These are phyloP conservation scores for Xylariaceae sp. DNA, from an alignment of 2,329 filamentous ascomycete species.

Conservation along the genomic window DNA sequence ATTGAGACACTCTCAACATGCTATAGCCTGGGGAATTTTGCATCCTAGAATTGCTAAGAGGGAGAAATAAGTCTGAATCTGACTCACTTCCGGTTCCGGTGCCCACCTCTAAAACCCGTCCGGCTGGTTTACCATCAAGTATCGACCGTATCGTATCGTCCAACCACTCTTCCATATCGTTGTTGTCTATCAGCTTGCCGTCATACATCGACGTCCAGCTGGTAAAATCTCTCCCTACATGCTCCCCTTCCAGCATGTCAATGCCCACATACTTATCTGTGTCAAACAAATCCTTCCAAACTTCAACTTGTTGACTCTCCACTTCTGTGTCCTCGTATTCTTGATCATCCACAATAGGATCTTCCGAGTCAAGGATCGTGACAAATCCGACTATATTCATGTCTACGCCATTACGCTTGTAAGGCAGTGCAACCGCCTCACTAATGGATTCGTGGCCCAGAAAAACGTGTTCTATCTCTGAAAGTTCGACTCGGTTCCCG, in stretches of 20 bases:
- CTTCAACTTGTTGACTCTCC: constrained; percentile 1
- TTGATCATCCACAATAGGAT: too few relatives aligned
- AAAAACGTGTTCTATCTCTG: constrained; percentile 8
- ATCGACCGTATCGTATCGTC: constrained; percentile 13
- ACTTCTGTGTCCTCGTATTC: background rate
- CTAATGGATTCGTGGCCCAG: background rate
- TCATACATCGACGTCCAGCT: constrained; percentile 21
- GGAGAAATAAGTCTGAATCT: too few relatives aligned
- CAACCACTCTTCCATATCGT: constrained; percentile 18
- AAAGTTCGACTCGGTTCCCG: constrained; percentile 13
- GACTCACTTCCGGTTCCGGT: constrained; percentile 8
- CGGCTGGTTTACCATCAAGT: constrained; percentile 5
- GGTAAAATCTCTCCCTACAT: constrained; percentile 14
- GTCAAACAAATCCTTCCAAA: constrained; percentile 9
- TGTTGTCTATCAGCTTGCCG: constrained; percentile 6
- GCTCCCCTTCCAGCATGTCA: background rate
- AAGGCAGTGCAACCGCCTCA: constrained; percentile 9
- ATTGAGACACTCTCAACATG: too few relatives aligned
- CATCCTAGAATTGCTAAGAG: too few relatives aligned
- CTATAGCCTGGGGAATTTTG: too few relatives aligned
- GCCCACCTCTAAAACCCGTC: constrained; percentile 15
- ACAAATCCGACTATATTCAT: background rate
- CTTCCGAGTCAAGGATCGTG: background rate
- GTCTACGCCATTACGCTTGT: background rate
- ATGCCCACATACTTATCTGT: constrained; percentile 9